phyloP scores from a whole-genome alignment of 2,329 filamentous ascomycete species.

The Paecilomyces niveus region DNA sequence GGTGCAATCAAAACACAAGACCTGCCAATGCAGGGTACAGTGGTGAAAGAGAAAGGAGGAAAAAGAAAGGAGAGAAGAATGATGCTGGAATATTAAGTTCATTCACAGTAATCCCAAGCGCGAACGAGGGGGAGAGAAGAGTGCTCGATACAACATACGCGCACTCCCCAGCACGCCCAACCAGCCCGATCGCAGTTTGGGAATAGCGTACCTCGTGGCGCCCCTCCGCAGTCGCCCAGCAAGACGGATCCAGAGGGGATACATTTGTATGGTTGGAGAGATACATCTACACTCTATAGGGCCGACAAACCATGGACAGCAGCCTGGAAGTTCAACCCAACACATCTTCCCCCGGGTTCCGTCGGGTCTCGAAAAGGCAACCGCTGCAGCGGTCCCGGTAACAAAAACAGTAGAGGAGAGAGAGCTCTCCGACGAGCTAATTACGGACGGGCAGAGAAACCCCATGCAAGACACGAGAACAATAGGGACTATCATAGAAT shows the following conservation, averaged over 20 bases:
- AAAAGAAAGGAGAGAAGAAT: conserved; percentile 6
- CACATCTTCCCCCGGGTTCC: neutral
- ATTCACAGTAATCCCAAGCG: too few relatives aligned
- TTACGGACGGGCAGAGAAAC: neutral
- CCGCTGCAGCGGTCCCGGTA: neutral
- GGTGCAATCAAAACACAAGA: neutral
- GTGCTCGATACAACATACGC: conserved; percentile 7
- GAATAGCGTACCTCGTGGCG: conserved; percentile 18
- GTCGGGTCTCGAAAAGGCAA: neutral
- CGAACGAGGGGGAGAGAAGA: neutral
- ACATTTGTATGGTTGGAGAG: too few relatives aligned
- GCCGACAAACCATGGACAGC: neutral
- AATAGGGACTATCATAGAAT: neutral
- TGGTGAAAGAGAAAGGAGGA: conserved; percentile 1
- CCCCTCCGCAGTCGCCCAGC: conserved; percentile 4
- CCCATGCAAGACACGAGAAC: neutral
- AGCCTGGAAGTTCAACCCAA: neutral
- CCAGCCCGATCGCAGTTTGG: conserved; percentile 4
- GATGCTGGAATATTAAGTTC: too few relatives aligned
- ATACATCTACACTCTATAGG: too few relatives aligned
- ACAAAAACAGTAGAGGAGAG: neutral
- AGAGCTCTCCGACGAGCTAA: neutral
- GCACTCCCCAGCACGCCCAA: conserved; percentile 19
- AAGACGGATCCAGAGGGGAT: neutral
- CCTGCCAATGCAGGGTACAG: conserved; percentile 10